Conservation (phyloP, 768 basidiomycete species). For the Dioszegia hungarica region DNA sequence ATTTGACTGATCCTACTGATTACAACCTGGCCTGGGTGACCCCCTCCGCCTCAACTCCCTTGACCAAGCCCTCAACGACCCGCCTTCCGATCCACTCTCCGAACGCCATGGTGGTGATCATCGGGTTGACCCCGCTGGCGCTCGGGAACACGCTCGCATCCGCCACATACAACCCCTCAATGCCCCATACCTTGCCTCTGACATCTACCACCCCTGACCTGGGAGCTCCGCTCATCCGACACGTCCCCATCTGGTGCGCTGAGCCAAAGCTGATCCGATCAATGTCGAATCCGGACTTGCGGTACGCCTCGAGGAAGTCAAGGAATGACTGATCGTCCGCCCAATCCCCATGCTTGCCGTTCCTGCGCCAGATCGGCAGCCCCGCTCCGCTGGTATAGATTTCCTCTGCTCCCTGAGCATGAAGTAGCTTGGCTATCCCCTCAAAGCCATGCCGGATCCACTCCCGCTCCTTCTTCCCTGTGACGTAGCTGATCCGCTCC, state of each 20-base stretch:
- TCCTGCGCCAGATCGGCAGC: not conserved
- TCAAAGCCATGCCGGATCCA: conserved; percentile 21
- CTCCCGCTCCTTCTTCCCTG: conserved; percentile 23
- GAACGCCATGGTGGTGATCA: conserved; percentile 30
- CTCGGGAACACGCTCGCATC: conserved; percentile 31
- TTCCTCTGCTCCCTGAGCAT: conserved; percentile 1
- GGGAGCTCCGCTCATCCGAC: conserved; percentile 33
- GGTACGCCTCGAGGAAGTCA: conserved; percentile 15
- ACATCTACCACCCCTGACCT: conserved; percentile 33
- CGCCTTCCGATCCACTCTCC: conserved; percentile 9
- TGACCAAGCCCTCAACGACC: conserved; percentile 4
- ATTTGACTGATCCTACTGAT: not conserved
- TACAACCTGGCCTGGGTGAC: not conserved
- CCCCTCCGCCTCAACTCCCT: not conserved
- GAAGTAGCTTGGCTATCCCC: conserved; percentile 10
- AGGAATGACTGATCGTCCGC: conserved; percentile 5
- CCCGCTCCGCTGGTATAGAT: conserved; percentile 1
- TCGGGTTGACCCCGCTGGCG: conserved; percentile 34
- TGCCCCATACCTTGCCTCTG: conserved; percentile 39
- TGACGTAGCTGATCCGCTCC: conserved; percentile 25
- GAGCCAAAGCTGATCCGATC: conserved; percentile 15
- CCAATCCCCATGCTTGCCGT: not conserved
- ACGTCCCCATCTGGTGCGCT: conserved; percentile 46
- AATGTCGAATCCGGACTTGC: conserved; percentile 16
- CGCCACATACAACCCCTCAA: conserved; percentile 37